phyloP scores from a whole-genome alignment of 148 eudicot species.

The Nepenthes mirabilis region DNA sequence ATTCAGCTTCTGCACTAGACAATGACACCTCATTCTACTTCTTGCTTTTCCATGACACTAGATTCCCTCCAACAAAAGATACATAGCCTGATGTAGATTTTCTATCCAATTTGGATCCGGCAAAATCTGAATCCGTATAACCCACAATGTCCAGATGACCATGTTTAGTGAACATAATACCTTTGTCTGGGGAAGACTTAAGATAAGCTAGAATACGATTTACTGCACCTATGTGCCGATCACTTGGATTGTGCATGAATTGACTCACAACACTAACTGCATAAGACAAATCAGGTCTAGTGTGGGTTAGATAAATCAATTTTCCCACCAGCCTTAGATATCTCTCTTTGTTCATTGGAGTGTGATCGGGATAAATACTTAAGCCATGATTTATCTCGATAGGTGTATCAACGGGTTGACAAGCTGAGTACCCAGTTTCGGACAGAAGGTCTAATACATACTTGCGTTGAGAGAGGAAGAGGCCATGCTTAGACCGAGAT shows the following conservation, averaged over 20 bases:
- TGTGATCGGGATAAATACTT: too few relatives aligned
- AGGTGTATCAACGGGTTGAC: not conserved
- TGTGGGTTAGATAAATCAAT: not conserved
- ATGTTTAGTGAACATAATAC: not conserved
- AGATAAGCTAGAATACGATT: not conserved
- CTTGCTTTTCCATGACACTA: not conserved
- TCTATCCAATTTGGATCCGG: not conserved
- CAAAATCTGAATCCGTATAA: not conserved
- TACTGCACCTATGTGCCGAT: not conserved
- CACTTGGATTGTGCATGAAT: not conserved
- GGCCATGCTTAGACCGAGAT: not conserved
- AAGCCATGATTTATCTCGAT: not conserved
- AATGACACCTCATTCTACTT: not conserved
- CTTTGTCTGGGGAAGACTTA: not conserved
- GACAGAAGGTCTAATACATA: not conserved
- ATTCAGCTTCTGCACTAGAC: not conserved
- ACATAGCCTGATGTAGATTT: not conserved
- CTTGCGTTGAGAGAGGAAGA: not conserved
- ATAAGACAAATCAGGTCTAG: not conserved
- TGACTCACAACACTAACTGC: not conserved
- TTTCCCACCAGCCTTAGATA: not conserved
- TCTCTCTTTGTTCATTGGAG: not conserved
- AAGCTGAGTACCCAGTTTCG: not conserved
- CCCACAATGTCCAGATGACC: not conserved
- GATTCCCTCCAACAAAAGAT: not conserved